Conservation (phyloP, 1,284 basidiomycete species). For the Irpex lacteus region DNA sequence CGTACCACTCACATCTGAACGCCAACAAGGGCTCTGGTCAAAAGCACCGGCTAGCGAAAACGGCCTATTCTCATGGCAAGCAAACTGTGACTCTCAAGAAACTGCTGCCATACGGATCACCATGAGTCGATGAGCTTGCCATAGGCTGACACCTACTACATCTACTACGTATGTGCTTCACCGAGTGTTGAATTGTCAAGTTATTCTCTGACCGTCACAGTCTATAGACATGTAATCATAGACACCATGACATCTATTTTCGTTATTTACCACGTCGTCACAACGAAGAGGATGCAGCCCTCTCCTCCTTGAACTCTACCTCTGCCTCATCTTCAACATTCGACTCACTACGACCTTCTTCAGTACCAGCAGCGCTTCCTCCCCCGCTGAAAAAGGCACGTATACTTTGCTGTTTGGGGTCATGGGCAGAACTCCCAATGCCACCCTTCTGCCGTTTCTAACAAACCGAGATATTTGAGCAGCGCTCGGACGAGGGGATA, state of each 20-base stretch:
- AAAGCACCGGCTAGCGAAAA: conserved; percentile 64
- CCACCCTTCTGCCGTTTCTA: conserved; percentile 78
- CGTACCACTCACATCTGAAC: conserved; percentile 71
- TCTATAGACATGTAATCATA: not conserved
- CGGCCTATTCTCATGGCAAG: conserved; percentile 59
- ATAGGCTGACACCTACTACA: not conserved
- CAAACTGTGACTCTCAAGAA: conserved; percentile 68
- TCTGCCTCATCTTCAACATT: conserved; percentile 31
- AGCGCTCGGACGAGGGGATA: not conserved
- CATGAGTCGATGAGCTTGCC: conserved; percentile 22
- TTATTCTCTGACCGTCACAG: not conserved
- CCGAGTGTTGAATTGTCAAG: no score
- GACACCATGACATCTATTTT: not conserved
- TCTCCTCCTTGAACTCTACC: conserved; percentile 20
- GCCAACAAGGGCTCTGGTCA: conserved; percentile 59
- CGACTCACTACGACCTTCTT: conserved; percentile 30
- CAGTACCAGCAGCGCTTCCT: conserved; percentile 5
- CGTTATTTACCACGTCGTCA: not conserved
- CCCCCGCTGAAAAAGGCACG: conserved; percentile 74
- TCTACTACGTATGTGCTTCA: not conserved
- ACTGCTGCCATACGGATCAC: conserved; percentile 64
- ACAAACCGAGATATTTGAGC: not conserved
- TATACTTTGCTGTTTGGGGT: conserved; percentile 75
- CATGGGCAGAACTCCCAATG: conserved; percentile 68
- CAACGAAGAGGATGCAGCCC: not conserved